Percentiles rank a stretch among this genome's conserved stretches.
Conservation (phyloP, 768 basidiomycete species). For the Tricholoma saponaceum region DNA sequence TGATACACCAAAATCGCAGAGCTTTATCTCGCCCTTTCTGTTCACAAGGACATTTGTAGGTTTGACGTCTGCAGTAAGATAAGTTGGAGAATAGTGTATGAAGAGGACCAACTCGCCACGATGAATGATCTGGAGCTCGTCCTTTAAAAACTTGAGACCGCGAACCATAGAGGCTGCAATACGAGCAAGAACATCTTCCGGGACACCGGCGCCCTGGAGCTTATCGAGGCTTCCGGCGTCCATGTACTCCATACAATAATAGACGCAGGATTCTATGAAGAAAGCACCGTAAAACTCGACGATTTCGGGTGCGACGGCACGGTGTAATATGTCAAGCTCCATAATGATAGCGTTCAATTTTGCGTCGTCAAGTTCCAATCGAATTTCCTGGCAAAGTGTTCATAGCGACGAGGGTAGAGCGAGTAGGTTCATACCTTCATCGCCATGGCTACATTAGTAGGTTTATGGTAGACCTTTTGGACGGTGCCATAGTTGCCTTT, state of each 20-base stretch:
- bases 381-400: constrained; percentile 74
- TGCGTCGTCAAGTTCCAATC: constrained; percentile 89
- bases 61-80: constrained; percentile 64
- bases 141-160: constrained; percentile 93
- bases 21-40: constrained; percentile 82
- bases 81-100: constrained; percentile 1
- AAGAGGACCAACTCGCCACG: constrained; percentile 31
- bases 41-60: constrained; percentile 94
- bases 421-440: constrained; percentile 75
- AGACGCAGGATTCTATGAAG: constrained; percentile 99
- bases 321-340: constrained; percentile 97
- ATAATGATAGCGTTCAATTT: constrained; percentile 96
- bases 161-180: constrained; percentile 81
- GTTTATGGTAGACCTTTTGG: constrained; percentile 90
- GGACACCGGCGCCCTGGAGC: constrained; percentile 55
- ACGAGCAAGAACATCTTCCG: constrained; percentile 79
- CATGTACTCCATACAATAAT: constrained; percentile 99
- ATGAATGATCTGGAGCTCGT: constrained; percentile 79
- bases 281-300: constrained; percentile 99
- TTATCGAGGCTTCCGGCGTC: constrained; percentile 96
- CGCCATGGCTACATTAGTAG: constrained; percentile 95
- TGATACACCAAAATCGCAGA: constrained; percentile 99
- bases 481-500: constrained; percentile 98
- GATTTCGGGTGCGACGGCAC: constrained; percentile 85
- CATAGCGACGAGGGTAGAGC: constrained; percentile 5